Evolutionary conservation across 2,329 filamentous ascomycete genomes (phyloP).

Genomic region (Paradendryphiella salina): DNA sequence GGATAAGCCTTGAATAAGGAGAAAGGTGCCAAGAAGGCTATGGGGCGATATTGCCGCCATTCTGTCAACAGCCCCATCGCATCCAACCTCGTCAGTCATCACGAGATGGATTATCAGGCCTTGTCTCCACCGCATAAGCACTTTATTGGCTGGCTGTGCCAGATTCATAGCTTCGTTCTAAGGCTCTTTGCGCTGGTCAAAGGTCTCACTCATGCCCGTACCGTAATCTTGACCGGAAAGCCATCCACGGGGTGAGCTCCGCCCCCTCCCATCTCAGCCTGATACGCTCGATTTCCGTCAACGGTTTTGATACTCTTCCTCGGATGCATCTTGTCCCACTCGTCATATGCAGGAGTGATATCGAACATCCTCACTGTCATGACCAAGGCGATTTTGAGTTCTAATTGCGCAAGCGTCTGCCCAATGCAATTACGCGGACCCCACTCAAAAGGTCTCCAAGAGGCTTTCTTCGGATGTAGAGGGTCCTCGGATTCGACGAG

Average conservation of each 20-base stretch:
- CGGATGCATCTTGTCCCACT: constrained; percentile 17
- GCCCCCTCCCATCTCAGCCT: constrained; percentile 17
- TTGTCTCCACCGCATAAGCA: too few relatives aligned
- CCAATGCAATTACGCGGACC: too few relatives aligned
- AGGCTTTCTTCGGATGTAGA: constrained; percentile 9
- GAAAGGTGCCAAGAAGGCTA: background rate
- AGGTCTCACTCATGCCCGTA: background rate
- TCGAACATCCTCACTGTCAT: too few relatives aligned
- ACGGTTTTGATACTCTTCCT: constrained; percentile 20
- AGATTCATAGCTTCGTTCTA: too few relatives aligned
- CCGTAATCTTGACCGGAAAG: constrained; percentile 45
- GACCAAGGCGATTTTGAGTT: too few relatives aligned
- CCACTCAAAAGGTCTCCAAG: too few relatives aligned
- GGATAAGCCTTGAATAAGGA: background rate
- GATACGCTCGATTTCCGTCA: constrained; percentile 21
- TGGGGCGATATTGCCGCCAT: background rate
- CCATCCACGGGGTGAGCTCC: constrained; percentile 24
- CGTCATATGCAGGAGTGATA: constrained; percentile 12
- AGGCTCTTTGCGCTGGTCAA: too few relatives aligned
- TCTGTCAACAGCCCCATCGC: too few relatives aligned
- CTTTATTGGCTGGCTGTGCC: too few relatives aligned
- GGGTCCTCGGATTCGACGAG: constrained; percentile 8
- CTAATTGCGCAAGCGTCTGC: too few relatives aligned
- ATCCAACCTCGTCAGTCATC: too few relatives aligned
- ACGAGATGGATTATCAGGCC: too few relatives aligned